Evolutionary conservation across 208 protist genomes (phyloP).

Genomic region (Leishmania major): DNA sequence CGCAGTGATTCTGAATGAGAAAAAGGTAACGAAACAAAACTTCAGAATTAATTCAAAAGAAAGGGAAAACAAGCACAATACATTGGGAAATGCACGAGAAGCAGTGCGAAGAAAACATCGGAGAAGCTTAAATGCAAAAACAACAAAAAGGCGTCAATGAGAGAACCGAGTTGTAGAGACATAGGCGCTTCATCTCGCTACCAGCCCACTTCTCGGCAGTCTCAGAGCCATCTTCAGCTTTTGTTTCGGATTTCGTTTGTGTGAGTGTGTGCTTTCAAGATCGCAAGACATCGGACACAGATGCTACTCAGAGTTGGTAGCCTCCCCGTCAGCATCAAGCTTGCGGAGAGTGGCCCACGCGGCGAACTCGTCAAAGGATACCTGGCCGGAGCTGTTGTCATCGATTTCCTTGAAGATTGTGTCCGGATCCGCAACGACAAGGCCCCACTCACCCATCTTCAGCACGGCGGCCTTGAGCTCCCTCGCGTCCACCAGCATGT

Average conservation of each 20-base stretch:
- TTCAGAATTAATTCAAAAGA: background rate
- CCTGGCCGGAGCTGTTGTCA: constrained; percentile 61
- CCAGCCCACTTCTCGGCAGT: background rate
- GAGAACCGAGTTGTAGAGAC: background rate
- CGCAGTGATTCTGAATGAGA: background rate
- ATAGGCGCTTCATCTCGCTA: background rate
- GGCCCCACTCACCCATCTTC: constrained; percentile 63
- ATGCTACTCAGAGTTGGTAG: constrained; percentile 4
- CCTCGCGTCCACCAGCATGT: constrained; percentile 60
- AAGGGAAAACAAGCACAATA: background rate
- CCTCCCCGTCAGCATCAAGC: constrained; percentile 31
- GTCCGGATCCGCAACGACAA: constrained; percentile 55
- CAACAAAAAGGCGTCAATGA: background rate
- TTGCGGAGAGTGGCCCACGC: constrained; percentile 56
- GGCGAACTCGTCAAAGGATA: constrained; percentile 86
- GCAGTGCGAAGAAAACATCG: background rate
- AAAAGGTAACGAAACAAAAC: background rate
- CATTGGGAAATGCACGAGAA: background rate
- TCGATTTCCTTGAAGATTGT: constrained; percentile 77
- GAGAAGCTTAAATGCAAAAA: background rate
- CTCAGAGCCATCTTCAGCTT: background rate
- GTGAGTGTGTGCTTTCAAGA: background rate
- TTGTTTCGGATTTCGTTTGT: background rate
- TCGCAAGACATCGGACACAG: background rate
- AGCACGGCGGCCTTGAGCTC: constrained; percentile 71